These are phyloP conservation scores for Aureobasidium sp. DNA, from an alignment of 2,329 filamentous ascomycete species.

Conservation along the genomic window DNA sequence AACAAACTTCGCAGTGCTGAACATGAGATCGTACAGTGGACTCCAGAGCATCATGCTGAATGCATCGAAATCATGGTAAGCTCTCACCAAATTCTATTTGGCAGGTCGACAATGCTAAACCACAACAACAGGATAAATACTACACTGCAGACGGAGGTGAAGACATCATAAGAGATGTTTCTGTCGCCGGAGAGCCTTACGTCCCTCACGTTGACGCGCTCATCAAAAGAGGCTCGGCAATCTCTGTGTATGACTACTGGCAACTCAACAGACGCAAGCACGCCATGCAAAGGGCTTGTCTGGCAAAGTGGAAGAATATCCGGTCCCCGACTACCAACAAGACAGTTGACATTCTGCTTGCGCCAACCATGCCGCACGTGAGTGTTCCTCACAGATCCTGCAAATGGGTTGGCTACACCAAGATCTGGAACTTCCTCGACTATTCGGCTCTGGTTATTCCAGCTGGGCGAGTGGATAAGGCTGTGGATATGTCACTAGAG, in stretches of 20 bases:
- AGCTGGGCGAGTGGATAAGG: conserved; percentile 29
- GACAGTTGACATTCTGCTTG: conserved; percentile 25
- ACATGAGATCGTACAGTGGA: background rate
- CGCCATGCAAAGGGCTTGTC: conserved; percentile 45
- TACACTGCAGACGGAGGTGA: background rate
- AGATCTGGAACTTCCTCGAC: conserved; percentile 34
- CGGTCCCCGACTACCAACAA: conserved; percentile 35
- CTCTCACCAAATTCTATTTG: rapidly evolving
- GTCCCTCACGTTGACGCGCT: conserved; percentile 51
- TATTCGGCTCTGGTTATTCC: conserved; percentile 52
- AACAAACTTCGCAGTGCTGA: background rate
- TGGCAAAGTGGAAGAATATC: conserved; percentile 49
- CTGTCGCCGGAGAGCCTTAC: conserved; percentile 18
- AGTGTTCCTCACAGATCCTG: conserved; percentile 38
- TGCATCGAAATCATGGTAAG: background rate
- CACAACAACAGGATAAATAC: background rate
- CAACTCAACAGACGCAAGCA: conserved; percentile 54
- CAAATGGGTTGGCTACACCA: conserved; percentile 25
- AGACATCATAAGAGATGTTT: background rate
- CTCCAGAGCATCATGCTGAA: background rate
- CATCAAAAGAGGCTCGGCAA: conserved; percentile 43
- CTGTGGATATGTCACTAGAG: background rate
- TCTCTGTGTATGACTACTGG: conserved; percentile 60
- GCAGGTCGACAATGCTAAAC: background rate
- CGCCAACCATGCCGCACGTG: conserved; percentile 53